A percentile compares a stretch with the other conserved stretches of the same genome.
Evolutionary conservation across 2,329 filamentous ascomycete species (phyloP).

Genomic region (Fusarium sp.): DNA sequence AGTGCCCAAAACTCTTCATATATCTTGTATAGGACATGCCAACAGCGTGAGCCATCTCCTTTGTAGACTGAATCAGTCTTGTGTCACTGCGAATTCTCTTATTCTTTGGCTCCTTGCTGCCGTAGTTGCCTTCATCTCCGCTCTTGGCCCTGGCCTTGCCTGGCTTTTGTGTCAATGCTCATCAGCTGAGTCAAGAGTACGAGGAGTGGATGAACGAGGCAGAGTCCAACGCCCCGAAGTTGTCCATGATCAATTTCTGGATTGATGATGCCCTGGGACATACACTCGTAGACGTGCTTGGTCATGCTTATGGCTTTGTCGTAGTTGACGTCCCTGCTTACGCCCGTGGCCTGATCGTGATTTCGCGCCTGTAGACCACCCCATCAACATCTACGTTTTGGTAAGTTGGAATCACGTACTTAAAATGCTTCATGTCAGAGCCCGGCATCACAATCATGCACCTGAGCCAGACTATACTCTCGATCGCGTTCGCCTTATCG

Average conservation of each 20-base stretch:
- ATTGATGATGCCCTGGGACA: background rate
- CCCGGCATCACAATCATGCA: too few species aligned
- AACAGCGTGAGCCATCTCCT: too few species aligned
- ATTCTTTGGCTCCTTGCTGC: background rate
- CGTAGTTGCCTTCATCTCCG: background rate
- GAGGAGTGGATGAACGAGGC: background rate
- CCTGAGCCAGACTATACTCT: too few species aligned
- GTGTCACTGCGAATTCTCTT: accelerated
- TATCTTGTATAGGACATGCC: background rate
- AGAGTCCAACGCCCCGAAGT: background rate
- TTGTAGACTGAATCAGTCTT: background rate
- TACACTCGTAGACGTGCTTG: background rate
- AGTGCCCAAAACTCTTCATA: too few species aligned
- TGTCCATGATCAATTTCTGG: background rate
- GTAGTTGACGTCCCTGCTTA: background rate
- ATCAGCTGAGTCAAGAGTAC: background rate
- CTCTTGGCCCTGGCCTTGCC: background rate
- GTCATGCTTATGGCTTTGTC: background rate
- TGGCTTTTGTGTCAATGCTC: background rate
- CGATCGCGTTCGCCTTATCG: too few species aligned
- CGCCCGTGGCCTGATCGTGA: background rate
- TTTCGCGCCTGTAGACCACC: background rate
- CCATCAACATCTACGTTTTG: too few species aligned
- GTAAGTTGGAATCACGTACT: too few species aligned
- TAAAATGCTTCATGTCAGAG: too few species aligned